Evolutionary conservation across 2,329 filamentous ascomycete species (phyloP), one percentile per base, ranked within the genome.

Genomic region (Fusarium fujikuroi): DNA sequence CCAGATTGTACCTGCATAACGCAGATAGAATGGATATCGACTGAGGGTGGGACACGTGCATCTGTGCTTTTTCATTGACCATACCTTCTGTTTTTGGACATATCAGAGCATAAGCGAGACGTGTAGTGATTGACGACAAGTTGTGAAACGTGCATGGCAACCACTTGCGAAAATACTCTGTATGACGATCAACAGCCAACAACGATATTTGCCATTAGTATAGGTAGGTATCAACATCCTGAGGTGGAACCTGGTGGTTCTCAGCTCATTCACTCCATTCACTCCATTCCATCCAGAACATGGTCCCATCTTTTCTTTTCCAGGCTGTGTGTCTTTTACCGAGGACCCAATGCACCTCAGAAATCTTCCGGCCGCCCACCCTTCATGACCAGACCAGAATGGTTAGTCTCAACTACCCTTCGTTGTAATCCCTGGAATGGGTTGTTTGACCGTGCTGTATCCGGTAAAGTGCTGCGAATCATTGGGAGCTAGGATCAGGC

Each of bases 1-100:
- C 64, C 56, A 77, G 75, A 77, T 77, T 69, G 75, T 77, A 77
- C 75, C 75, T 77, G 75, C 75, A 77, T 74, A 30, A 69, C 57
- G 75, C 63, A 68, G 67, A 73, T 63, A 60, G 37, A 47, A 69
- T 39, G 53, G 42, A 70, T 64, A 57, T 60, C 59, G 32, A 52
- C 62, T 66, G 66, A 52, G 53, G 58, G 53, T 69, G 66, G 70
- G 66, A 74, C 70, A 76, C 66, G 62, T 73, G 66, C 69, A 60
- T 30, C 47, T 39, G 46, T 37, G 34, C 54, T 47, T 42, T 42
- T 50, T 49, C 53, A 34, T 36, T 43, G 34, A 47, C 50, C 39
- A 30, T 58, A 62, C 60, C 68, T 71, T 71, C 62, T 71, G 44
- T 39, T 53, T 71, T 59, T 30, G 62, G 37, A 47, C 28, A 39